A percentile compares a stretch with the other conserved stretches of the same genome.
Evolutionary conservation across 2,329 filamentous ascomycete species (phyloP).

Genomic region (Colletotrichum endophyticum): DNA sequence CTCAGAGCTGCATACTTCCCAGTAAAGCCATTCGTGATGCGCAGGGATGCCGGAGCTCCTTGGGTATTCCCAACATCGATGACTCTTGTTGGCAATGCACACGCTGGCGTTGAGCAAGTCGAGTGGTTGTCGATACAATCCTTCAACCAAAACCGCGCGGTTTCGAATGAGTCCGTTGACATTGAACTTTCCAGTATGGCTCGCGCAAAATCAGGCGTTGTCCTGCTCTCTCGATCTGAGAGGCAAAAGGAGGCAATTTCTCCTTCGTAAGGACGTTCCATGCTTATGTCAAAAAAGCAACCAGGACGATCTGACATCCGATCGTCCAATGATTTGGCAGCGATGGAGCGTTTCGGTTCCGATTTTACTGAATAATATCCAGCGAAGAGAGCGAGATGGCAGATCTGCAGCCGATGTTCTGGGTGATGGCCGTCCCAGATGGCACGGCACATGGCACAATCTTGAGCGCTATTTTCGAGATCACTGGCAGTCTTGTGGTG

Average conservation of each 20-base stretch:
- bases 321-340: fast-evolving
- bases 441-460: not conserved
- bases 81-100: not conserved
- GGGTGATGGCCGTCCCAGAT: not conserved
- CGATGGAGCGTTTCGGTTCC: not conserved
- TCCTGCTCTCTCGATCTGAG: not conserved
- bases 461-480: not conserved
- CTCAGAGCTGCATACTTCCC: not conserved
- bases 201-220: not conserved
- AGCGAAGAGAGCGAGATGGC: not conserved
- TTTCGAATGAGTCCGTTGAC: not conserved
- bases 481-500: not conserved
- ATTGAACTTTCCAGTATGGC: not conserved
- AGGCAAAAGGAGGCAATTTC: not conserved
- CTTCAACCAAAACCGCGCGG: not conserved
- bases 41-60: fast-evolving
- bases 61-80: fast-evolving
- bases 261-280: fast-evolving
- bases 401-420: fast-evolving
- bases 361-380: not conserved
- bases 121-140: not conserved
- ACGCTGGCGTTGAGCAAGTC: not conserved
- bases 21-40: fast-evolving
- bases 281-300: not conserved
- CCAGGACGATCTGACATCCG: too few species aligned